Evolutionary conservation across 768 basidiomycete genomes (phyloP), one percentile per base, ranked within the genome.

Genomic region (Phylloporus sp.): DNA sequence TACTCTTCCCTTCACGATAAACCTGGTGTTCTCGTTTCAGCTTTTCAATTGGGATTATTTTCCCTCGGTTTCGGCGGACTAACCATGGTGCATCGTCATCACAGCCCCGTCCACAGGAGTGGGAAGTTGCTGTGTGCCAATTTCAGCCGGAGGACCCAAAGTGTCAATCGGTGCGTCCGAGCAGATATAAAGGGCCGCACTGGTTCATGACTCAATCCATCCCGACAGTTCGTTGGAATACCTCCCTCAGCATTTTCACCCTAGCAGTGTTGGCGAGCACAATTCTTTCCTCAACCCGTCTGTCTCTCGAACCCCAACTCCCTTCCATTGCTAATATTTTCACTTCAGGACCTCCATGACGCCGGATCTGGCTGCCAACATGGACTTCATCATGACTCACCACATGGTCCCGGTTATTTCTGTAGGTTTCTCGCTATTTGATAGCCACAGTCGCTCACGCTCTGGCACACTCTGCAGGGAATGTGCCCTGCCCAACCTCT

Each of bases 71-170:
- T 53, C 44, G 36, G 28, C 16, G 29, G 22, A 29, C 50, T 40
- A 48, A 47, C 41, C 2, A 59, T 59, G 57, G 16, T 29, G 5
- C 15, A 6, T 4, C 23, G 1, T 6, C 16, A n/a, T 57, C 44
- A 66, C 49, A 61, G 54, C 62, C 52, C 28, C 11, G 1, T 7
- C 4, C 47, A 65, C 64, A 64, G 63, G 38, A 65, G n/a, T 24
- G 20, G 11, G 28, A 38, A 28, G 12, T 8, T 66, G 62, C 58
- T 64, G 59, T 61, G 52, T 20, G 12, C 4, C 39, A 20, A 53
- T 45, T 29, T 52, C 40, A 47, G 45, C 36, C 24, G 45, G 41
- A 39, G 16, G 12, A 8, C 31, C 34, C 47, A 39, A 52, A 26
- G 24, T 18, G 42, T 56, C 32, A 31, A 53, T 41, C 1, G 45